Base-by-base conservation (phyloP, 2,329 filamentous ascomycete species). In the Pseudogymnoascus sp. region DNA sequence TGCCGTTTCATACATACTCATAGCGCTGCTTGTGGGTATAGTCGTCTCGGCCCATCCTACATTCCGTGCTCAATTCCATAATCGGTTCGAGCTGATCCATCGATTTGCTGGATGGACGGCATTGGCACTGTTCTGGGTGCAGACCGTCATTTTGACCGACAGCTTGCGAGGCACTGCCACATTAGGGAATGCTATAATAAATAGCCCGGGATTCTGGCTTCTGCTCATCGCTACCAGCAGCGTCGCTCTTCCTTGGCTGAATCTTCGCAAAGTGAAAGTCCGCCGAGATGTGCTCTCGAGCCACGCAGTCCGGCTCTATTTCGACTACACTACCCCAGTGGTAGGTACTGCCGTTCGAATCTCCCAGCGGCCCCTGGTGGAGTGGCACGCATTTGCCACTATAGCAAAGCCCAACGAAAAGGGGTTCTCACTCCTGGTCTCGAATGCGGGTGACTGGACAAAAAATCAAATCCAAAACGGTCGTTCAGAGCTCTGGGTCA, bases 361-460 rank as follows among this genome's bases (percentile, higher is more conserved):
- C 24, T 83, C 88, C 2, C 81, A 82, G 61, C 78, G 80, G 7
- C 88, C 89, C 0, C 77, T 91, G 40, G 75, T 81, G 7, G 89
- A 93, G 74, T 90, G 88, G 81, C 89, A 93, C 75, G 84, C 86
- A 0, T 93, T 93, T 71, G 89, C 89, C 46, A 87, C 87, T 1
- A 89, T 92, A 65, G 85, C 88, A 1, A 81, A 84, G 64, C 79
- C 82, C 2, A 72, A 78, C 63, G 75, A 78, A 38, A 77, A 77
- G 61, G 86, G 84, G 12, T 90, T 88, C 75, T 90, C 87, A 0
- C 78, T 89, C 31, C 77, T 92, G 31, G 80, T 92, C 28, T 90
- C 88, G 62, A 88, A 87, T 67, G 88, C 88, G 3, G 89, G 89
- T 22, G 88, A 92, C 75, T 92, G 89, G 89, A 92, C 89, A 0